phyloP scores from a whole-genome alignment of 192 early-diverging fungal species.

The Dissophora ornata region DNA sequence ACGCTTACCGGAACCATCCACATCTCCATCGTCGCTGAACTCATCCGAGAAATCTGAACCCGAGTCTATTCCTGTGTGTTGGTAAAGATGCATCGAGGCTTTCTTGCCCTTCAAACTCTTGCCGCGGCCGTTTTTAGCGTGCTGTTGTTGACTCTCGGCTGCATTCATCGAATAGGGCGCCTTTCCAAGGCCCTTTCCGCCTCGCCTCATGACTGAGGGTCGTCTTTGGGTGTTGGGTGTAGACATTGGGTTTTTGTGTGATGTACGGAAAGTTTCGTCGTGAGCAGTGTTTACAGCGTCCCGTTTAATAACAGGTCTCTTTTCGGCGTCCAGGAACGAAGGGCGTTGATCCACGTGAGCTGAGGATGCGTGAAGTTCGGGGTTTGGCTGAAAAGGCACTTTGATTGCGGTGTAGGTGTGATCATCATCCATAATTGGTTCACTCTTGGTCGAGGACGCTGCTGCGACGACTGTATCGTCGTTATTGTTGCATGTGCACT shows the following conservation, averaged over 20 bases:
- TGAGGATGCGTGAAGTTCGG: not conserved
- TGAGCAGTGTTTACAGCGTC: not conserved
- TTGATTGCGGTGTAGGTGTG: slow-evolving; percentile 32
- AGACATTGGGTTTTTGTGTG: slow-evolving; percentile 39
- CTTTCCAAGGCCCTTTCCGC: slow-evolving; percentile 45
- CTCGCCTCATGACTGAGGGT: slow-evolving; percentile 15
- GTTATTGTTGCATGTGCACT: slow-evolving; percentile 60
- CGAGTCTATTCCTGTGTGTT: slow-evolving; percentile 1
- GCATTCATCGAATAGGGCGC: slow-evolving; percentile 22
- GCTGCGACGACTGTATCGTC: not conserved
- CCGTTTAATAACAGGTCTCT: not conserved
- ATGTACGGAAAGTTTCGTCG: slow-evolving; percentile 21
- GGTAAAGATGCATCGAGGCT: slow-evolving; percentile 19
- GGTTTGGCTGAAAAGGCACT: slow-evolving; percentile 40
- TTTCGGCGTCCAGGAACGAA: slow-evolving; percentile 6
- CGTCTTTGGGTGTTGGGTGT: slow-evolving; percentile 21
- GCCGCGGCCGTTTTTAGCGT: slow-evolving; percentile 5
- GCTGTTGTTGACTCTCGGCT: not conserved
- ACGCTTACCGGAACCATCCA: not conserved
- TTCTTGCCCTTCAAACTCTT: slow-evolving; percentile 41
- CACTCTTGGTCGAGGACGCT: not conserved
- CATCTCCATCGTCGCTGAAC: slow-evolving; percentile 8
- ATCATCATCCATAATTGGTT: slow-evolving; percentile 1
- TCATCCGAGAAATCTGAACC: slow-evolving; percentile 33
- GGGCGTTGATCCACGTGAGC: not conserved